These are phyloP conservation scores for Pisolithus tinctorius DNA, from an alignment of 768 basidiomycete species.

Conservation along the genomic window DNA sequence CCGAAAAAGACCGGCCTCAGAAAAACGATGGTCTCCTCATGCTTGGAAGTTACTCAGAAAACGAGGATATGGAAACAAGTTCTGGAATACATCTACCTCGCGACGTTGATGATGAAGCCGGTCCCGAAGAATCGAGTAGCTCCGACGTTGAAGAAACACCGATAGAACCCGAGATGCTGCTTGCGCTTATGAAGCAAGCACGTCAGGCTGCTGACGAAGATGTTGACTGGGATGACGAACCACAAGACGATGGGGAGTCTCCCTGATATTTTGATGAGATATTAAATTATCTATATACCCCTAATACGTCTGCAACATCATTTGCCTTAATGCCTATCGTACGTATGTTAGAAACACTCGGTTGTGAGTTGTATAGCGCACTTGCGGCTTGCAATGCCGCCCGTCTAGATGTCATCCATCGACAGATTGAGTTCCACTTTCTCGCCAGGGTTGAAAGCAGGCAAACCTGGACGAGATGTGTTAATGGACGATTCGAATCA, in stretches of 20 bases:
- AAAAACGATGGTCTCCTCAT: conserved; percentile 11
- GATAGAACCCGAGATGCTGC: conserved; percentile 13
- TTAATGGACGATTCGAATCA: conserved; percentile 5
- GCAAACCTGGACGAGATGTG: conserved; percentile 61
- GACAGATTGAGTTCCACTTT: conserved; percentile 88
- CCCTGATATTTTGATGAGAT: not conserved
- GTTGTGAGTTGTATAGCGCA: too few relatives aligned
- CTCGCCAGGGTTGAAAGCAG: conserved; percentile 97
- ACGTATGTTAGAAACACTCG: too few relatives aligned
- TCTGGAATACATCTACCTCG: not conserved
- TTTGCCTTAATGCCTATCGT: not conserved
- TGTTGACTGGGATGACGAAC: conserved; percentile 25
- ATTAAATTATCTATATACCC: not conserved
- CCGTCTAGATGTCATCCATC: conserved; percentile 76
- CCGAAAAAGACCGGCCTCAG: conserved; percentile 9
- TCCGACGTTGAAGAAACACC: conserved; percentile 6
- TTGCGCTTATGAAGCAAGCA: conserved; percentile 19
- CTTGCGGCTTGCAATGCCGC: not conserved
- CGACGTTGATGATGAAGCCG: not conserved
- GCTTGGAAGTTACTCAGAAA: conserved; percentile 20
- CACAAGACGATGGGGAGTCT: conserved; percentile 13
- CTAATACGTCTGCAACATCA: not conserved
- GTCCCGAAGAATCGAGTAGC: conserved; percentile 2
- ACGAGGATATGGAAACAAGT: conserved; percentile 7
- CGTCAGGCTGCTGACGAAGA: conserved; percentile 22